A percentile compares a stretch with the other conserved stretches of the same genome.
These are phyloP conservation scores for Hymenoscyphus infarciens DNA, from an alignment of 2,329 filamentous ascomycete species.

Conservation along the genomic window DNA sequence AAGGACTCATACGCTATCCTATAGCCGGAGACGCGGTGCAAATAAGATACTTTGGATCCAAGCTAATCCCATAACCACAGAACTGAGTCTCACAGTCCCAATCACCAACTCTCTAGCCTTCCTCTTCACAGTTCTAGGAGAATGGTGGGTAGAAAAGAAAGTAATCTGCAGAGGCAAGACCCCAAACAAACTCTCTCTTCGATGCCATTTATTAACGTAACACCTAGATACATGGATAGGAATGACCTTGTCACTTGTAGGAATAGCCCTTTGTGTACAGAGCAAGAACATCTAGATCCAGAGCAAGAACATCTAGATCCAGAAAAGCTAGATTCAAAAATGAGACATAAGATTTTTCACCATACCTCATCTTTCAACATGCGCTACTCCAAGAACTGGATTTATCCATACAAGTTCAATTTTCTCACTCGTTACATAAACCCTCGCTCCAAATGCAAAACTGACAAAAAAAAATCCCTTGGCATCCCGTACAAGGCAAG, in stretches of 20 bases:
- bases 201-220: constrained; percentile 9
- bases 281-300: constrained; percentile 44
- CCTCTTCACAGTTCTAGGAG: constrained; percentile 89
- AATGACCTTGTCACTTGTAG: constrained; percentile 72
- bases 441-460: constrained; percentile 18
- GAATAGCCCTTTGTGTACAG: constrained; percentile 81
- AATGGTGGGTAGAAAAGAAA: constrained; percentile 93
- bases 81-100: constrained; percentile 87
- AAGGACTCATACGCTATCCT: too few relatives aligned
- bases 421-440: constrained; percentile 17
- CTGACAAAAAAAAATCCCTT: constrained; percentile 1
- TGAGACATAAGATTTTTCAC: constrained; percentile 11
- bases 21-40: background rate
- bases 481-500: constrained; percentile 19
- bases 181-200: background rate
- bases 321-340: too few relatives aligned
- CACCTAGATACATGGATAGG: constrained; percentile 73
- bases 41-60: background rate
- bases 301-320: too few relatives aligned
- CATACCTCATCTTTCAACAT: too few relatives aligned
- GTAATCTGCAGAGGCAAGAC: constrained; percentile 74
- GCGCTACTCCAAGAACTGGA: too few relatives aligned
- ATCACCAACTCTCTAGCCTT: constrained; percentile 95
- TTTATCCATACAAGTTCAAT: constrained; percentile 2
- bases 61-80: constrained; percentile 42